Base-by-base conservation (phyloP, 2,329 filamentous ascomycete genomes). In the Colletotrichum camelliae region DNA sequence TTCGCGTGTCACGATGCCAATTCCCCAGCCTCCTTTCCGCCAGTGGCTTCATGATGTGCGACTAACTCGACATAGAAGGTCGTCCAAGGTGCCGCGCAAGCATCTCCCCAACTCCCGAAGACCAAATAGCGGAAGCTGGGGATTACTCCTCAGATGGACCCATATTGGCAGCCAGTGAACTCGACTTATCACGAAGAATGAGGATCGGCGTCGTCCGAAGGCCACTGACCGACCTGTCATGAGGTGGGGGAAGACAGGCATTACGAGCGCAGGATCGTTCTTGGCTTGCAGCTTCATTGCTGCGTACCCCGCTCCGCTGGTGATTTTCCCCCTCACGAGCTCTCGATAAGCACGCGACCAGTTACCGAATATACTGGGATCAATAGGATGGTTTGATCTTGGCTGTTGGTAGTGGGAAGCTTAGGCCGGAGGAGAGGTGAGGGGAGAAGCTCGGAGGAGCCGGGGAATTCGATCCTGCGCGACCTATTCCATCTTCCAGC, bases 31-130 rank as follows among this genome's bases (percentile, higher is more conserved):
- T 33, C 12, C 18, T 33, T 7, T 39, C 9, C 21, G n/a, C 24
- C 18, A 33, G 6, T 27, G 24, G 8, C 33, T 61, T n/a, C 16
- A 39, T 18, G 9, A 16, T 43, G 2, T 18, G 29, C 61, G 37
- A 35, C 72, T 72, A 74, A 72, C 72, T 74, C 16, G 52, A 74
- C 72, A 60, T 61, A 67, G 72, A 74, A 74, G 72, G 67, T 72
- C 67, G 21, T 48, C 10, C 7, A 39, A 55, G 21, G 16, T 55
- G 72, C 67, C 72, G 67, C 61, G 72, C 37, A 74, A 61, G 27
- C 31, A 29, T 35, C 33, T 21, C 16, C 29, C 43, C 31, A 10
- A 35, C n/a, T 43, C 13, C 37, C 29, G 48, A 48, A 48, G 70
- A 13, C n/a, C 9, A 8, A 9, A 61, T 31, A 8, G 27, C 15